These are phyloP conservation scores for Paecilomyces dactylethromorphus DNA, from an alignment of 2,329 filamentous ascomycete species.

Conservation along the genomic window DNA sequence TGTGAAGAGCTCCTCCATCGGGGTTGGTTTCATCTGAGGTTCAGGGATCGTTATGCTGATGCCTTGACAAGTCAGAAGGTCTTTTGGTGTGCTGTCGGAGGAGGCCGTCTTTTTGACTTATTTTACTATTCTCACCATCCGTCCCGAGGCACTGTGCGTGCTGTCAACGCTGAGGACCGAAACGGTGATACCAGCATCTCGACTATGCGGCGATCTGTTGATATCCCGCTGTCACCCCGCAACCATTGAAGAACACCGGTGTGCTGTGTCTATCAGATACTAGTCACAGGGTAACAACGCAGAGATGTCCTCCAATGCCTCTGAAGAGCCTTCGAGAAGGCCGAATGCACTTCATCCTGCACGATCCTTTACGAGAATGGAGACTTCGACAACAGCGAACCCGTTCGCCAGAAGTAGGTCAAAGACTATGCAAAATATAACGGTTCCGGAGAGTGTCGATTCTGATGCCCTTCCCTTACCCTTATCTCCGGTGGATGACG, in stretches of 20 bases:
- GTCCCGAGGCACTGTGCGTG: not conserved
- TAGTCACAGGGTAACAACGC: not conserved
- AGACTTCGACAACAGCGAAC: slow-evolving; percentile 13
- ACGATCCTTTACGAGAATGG: slow-evolving; percentile 29
- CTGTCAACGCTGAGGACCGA: not conserved
- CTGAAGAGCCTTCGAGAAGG: slow-evolving; percentile 16
- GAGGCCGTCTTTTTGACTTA: not conserved
- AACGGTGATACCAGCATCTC: not conserved
- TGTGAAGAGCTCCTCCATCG: not conserved
- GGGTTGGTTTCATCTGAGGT: not conserved
- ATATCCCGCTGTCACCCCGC: not conserved
- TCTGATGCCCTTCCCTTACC: slow-evolving; percentile 17
- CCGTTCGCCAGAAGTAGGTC: slow-evolving; percentile 17
- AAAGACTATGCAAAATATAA: slow-evolving; percentile 18
- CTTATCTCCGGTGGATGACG: slow-evolving; percentile 14
- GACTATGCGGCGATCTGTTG: not conserved
- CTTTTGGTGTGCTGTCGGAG: not conserved
- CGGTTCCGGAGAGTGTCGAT: slow-evolving; percentile 17
- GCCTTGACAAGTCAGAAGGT: not conserved
- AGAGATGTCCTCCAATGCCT: slow-evolving; percentile 19
- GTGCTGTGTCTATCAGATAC: not conserved
- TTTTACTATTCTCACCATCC: not conserved
- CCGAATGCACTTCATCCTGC: slow-evolving; percentile 18
- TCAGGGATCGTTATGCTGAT: not conserved
- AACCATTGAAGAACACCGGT: not conserved